phyloP scores from a whole-genome alignment of 768 basidiomycete species.

The Russula earlei region DNA sequence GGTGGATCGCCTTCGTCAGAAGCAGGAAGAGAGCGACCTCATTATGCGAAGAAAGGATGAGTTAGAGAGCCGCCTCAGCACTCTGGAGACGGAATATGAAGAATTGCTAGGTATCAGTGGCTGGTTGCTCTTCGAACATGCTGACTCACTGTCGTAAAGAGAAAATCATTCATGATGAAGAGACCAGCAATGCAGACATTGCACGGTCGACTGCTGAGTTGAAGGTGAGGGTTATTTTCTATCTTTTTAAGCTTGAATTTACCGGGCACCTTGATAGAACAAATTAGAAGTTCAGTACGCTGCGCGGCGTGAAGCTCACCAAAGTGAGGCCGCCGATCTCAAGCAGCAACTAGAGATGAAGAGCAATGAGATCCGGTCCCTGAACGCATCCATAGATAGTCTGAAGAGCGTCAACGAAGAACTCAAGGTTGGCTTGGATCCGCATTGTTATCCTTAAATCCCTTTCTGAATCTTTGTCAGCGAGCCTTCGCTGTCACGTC shows the following conservation, averaged over 20 bases:
- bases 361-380: constrained; percentile 69
- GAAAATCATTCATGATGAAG: constrained; percentile 87
- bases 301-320: constrained; percentile 83
- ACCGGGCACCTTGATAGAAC: constrained; percentile 40
- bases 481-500: constrained; percentile 96
- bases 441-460: constrained; percentile 4
- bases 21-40: constrained; percentile 89
- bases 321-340: constrained; percentile 75
- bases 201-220: constrained; percentile 82
- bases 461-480: constrained; percentile 33
- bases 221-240: constrained; percentile 46
- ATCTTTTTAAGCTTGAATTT: constrained; percentile 12
- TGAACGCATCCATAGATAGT: constrained; percentile 83
- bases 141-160: constrained; percentile 37
- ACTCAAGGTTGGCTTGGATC: constrained; percentile 66
- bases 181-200: constrained; percentile 72
- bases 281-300: constrained; percentile 93
- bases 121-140: constrained; percentile 10
- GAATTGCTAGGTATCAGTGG: constrained; percentile 74
- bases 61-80: constrained; percentile 68
- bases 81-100: constrained; percentile 90
- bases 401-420: constrained; percentile 96
- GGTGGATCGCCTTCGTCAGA: constrained; percentile 79
- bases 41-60: constrained; percentile 75
- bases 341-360: constrained; percentile 86